Conservation (phyloP, 768 basidiomycete genomes). For the Lactarius sp. region DNA sequence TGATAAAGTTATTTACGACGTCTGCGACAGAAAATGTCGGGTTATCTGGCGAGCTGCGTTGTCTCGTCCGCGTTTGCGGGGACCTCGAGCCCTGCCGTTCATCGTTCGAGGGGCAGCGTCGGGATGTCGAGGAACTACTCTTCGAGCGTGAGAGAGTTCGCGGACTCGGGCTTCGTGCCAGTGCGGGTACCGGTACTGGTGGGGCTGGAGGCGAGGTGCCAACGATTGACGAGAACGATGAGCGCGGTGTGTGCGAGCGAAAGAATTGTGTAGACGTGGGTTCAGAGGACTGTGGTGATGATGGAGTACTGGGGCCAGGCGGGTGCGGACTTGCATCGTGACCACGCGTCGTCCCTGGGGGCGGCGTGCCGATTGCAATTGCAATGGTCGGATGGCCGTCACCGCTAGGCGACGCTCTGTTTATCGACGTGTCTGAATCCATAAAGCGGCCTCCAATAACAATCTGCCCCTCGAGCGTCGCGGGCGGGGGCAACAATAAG, state of each 20-base stretch:
- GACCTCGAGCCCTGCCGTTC: not conserved
- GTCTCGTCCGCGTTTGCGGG: conserved; percentile 9
- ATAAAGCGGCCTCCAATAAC: not conserved
- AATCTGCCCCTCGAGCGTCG: conserved; percentile 29
- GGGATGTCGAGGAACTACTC: conserved; percentile 4
- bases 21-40: conserved; percentile 47
- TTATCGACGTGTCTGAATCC: not conserved
- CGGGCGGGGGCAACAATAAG: conserved; percentile 22
- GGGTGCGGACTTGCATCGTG: not conserved
- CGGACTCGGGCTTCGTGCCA: not conserved
- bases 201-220: conserved; percentile 28
- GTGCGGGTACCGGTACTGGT: not conserved
- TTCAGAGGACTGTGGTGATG: conserved; percentile 57
- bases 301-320: conserved; percentile 46
- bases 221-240: conserved; percentile 54
- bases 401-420: conserved; percentile 24
- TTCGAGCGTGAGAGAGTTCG: conserved; percentile 1
- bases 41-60: conserved; percentile 39
- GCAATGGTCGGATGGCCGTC: conserved; percentile 16
- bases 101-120: not conserved
- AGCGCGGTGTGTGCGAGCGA: conserved; percentile 42
- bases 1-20: conserved; percentile 43
- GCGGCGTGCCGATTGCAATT: conserved; percentile 21
- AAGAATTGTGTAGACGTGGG: conserved; percentile 51
- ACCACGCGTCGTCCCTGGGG: conserved; percentile 14